A percentile compares a stretch with the other conserved stretches of the same genome.
These are phyloP conservation scores for Saccharum officinarum DNA, from an alignment of 176 grass and related monocot species.

Conservation along the genomic window DNA sequence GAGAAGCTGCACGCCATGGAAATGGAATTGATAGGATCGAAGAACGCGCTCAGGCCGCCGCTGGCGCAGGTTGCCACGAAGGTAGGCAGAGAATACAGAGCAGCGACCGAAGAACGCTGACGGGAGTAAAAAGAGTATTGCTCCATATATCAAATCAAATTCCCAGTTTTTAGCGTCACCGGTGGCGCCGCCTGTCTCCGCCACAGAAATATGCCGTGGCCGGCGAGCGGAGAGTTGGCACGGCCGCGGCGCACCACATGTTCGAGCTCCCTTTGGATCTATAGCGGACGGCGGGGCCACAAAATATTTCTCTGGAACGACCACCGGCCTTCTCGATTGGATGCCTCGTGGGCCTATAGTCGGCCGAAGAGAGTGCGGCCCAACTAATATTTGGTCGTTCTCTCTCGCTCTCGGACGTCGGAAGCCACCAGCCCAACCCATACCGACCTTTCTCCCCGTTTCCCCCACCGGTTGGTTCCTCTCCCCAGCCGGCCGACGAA, in stretches of 20 bases:
- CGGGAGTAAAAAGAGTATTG: background rate
- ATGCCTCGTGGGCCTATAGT: background rate
- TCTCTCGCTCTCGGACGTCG: background rate
- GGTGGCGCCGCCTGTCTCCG: conserved; percentile 9
- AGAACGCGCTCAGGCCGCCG: background rate
- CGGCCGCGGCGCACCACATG: conserved; percentile 28
- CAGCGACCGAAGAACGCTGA: background rate
- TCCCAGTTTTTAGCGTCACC: conserved; percentile 11
- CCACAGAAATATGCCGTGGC: conserved; percentile 36
- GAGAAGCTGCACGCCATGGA: conserved; percentile 80
- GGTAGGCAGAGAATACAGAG: background rate
- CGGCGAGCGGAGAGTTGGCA: conserved; percentile 4
- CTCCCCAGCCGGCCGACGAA: background rate
- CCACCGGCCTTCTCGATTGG: background rate
- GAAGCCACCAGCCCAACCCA: conserved; percentile 17
- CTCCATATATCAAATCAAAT: background rate
- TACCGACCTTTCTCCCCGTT: background rate
- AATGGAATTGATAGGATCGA: conserved; percentile 25
- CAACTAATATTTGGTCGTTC: background rate
- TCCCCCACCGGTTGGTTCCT: background rate
- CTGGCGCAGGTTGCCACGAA: background rate
- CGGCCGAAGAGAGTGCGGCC: background rate
- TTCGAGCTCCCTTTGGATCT: conserved; percentile 8
- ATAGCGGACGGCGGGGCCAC: conserved; percentile 24
- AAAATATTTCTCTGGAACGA: background rate